Percentiles rank a stretch among this genome's conserved stretches.
These are phyloP conservation scores for Chamaecrista fasciculata DNA, from an alignment of 306 rosid species.

Conservation along the genomic window DNA sequence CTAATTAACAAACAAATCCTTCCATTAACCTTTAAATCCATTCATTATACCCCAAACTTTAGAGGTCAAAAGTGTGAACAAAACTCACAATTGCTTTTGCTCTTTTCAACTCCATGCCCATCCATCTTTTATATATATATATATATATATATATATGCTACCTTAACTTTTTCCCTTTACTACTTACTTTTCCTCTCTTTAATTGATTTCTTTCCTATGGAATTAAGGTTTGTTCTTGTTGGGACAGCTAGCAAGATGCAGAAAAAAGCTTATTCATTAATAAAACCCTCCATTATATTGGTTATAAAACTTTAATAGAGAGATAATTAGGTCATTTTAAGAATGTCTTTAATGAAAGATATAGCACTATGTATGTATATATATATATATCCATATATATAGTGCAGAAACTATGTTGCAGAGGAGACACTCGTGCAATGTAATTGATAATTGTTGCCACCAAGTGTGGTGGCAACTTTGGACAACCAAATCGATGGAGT, in stretches of 20 bases:
- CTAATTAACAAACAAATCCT: too few relatives aligned
- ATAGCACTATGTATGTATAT: not conserved
- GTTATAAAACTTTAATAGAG: too few relatives aligned
- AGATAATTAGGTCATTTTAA: not conserved
- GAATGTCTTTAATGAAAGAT: not conserved
- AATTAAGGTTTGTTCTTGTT: not conserved
- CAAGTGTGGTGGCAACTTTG: not conserved
- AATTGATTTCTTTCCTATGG: not conserved
- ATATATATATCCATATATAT: too few relatives aligned
- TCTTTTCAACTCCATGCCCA: not conserved
- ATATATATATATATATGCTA: not conserved
- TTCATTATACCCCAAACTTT: not conserved
- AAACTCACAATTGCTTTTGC: not conserved
- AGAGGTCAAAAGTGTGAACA: constrained; percentile 18
- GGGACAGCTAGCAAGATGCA: not conserved
- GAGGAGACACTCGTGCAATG: not conserved
- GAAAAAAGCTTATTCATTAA: not conserved
- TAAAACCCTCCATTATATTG: too few relatives aligned
- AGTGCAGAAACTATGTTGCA: not conserved
- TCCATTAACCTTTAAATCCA: not conserved
- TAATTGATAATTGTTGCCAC: not conserved
- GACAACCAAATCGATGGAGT: not conserved
- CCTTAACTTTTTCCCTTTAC: not conserved
- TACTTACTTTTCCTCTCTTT: not conserved
- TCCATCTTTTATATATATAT: too few relatives aligned